phyloP scores from a whole-genome alignment of 169 alveolate species.

The Cyclospora cayetanensis region DNA sequence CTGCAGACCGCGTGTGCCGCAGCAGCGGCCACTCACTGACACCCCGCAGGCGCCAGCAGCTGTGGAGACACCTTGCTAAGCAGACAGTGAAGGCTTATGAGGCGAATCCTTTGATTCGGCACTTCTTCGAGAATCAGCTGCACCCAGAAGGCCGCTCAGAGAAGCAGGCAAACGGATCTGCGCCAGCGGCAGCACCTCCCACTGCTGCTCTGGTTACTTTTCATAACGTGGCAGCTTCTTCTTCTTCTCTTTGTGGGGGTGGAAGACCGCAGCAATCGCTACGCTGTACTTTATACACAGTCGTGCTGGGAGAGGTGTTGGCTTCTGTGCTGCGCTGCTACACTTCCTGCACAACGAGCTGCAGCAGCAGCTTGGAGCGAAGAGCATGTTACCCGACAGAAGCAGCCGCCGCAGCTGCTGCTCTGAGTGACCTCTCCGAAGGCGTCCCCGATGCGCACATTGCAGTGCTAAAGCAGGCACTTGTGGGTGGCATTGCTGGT shows the following conservation, averaged over 20 bases:
- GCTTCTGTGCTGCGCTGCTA: constrained; percentile 22
- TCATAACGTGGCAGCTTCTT: background rate
- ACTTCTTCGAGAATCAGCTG: constrained; percentile 28
- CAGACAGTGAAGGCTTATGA: background rate
- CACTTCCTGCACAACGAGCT: background rate
- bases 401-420: constrained; percentile 44
- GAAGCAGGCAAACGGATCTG: background rate
- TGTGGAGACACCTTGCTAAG: background rate
- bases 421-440: background rate
- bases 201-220: background rate
- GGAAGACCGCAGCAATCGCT: background rate
- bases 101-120: background rate
- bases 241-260: background rate
- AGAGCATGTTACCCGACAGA: background rate
- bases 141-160: background rate
- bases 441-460: background rate
- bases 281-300: background rate
- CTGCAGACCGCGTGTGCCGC: constrained; percentile 26
- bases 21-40: constrained; percentile 4
- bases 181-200: constrained; percentile 9
- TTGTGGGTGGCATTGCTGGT: constrained; percentile 14
- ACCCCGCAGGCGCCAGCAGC: constrained; percentile 42
- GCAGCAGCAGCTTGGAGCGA: constrained; percentile 2
- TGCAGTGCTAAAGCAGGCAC: background rate
- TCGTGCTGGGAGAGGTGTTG: constrained; percentile 24